Conservation (phyloP, 108 stramenopile species). For the Stephanodiscus minutulus region DNA sequence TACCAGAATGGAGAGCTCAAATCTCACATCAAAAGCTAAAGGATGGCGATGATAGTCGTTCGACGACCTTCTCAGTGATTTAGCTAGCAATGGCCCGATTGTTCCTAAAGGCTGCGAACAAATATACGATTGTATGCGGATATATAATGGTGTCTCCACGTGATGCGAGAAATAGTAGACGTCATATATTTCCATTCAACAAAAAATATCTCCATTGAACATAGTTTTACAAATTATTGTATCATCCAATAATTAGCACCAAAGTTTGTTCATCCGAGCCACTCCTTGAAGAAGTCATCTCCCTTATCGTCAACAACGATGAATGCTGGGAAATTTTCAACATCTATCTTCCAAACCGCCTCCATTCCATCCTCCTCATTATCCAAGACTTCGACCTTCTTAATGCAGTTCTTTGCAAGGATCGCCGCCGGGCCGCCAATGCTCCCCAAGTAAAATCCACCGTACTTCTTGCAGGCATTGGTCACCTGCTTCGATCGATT, state of each 20-base stretch:
- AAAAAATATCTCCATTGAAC: not conserved
- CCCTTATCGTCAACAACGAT: constrained; percentile 98
- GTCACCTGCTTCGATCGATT: constrained; percentile 93
- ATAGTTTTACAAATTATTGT: not conserved
- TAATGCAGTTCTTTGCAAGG: constrained; percentile 95
- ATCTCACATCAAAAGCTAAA: too few relatives aligned
- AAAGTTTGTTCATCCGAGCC: constrained; percentile 61
- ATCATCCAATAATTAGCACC: not conserved
- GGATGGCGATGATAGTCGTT: too few relatives aligned
- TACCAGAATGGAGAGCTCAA: too few relatives aligned
- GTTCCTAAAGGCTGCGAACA: too few relatives aligned
- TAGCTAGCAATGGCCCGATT: too few relatives aligned
- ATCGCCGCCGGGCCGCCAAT: constrained; percentile 98
- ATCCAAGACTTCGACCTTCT: constrained; percentile 93
- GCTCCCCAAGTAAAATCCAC: constrained; percentile 95
- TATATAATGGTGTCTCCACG: too few relatives aligned
- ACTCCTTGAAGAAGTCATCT: constrained; percentile 94
- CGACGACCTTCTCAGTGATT: too few relatives aligned
- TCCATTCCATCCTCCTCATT: constrained; percentile 99
- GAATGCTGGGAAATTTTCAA: constrained; percentile 95
- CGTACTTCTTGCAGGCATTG: constrained; percentile 93
- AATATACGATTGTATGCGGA: too few relatives aligned
- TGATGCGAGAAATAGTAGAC: too few relatives aligned
- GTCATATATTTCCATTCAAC: too few relatives aligned
- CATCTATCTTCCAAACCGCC: constrained; percentile 98